Percentiles rank a stretch among this genome's conserved stretches.
Evolutionary conservation across 2,329 filamentous ascomycete genomes (phyloP).

Genomic region (Apiospora hydei): DNA sequence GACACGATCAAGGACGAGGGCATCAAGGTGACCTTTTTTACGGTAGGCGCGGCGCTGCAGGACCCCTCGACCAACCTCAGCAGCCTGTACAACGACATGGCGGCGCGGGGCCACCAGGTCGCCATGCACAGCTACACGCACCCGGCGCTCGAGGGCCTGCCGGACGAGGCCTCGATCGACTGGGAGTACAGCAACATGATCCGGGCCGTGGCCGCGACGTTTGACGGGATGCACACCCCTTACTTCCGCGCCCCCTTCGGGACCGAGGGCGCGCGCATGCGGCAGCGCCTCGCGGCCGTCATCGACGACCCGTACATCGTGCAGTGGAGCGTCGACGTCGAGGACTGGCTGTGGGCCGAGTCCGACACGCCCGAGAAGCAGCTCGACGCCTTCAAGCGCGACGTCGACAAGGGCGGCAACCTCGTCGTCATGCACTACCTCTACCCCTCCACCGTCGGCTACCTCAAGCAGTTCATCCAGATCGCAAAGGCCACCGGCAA

Average conservation of each 20-base stretch:
- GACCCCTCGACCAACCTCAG: constrained; percentile 68
- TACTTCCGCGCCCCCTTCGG: constrained; percentile 77
- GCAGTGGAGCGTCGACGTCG: constrained; percentile 74
- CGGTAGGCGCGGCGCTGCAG: constrained; percentile 68
- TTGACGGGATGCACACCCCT: constrained; percentile 42
- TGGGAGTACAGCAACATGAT: constrained; percentile 68
- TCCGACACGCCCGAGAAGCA: constrained; percentile 70
- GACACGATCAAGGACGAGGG: constrained; percentile 66
- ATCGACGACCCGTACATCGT: constrained; percentile 65
- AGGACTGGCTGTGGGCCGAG: constrained; percentile 74
- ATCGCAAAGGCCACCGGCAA: constrained; percentile 70
- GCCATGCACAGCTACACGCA: constrained; percentile 73
- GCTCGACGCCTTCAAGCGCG: constrained; percentile 68
- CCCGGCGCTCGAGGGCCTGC: constrained; percentile 67
- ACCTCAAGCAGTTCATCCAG: constrained; percentile 69
- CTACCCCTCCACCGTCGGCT: constrained; percentile 68
- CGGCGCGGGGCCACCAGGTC: constrained; percentile 68
- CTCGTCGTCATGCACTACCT: constrained; percentile 75
- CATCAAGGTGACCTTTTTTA: constrained; percentile 75
- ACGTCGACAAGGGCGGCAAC: constrained; percentile 67
- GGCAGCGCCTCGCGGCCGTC: constrained; percentile 64
- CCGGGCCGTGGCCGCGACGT: constrained; percentile 50
- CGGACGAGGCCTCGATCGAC: constrained; percentile 60
- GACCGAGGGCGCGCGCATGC: constrained; percentile 70
- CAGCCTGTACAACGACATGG: constrained; percentile 69